Base-by-base conservation (phyloP, 2,329 filamentous ascomycete genomes). In the Penicillium olsonii region DNA sequence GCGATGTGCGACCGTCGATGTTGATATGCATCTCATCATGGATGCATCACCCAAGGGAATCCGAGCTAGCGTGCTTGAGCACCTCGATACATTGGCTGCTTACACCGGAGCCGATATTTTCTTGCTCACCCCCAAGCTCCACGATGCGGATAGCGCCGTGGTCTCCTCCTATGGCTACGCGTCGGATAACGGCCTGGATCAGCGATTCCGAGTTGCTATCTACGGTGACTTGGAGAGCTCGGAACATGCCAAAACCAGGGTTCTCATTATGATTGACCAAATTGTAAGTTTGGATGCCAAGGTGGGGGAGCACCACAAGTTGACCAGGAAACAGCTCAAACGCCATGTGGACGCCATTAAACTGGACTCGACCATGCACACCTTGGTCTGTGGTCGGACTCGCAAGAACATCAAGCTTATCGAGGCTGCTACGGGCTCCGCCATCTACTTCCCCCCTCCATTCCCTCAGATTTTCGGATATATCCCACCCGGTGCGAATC, bases 371-470 rank as follows among this genome's bases (percentile, higher is more conserved):
- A 89, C 90, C 20, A 82, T 96, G 68, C 94, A 99, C 69, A 94
- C 91, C 50, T 80, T 96, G 47, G 85, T 97, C 42, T 96, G 92
- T 69, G 94, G 94, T 41, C 88, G 94, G 41, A 92, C 92, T 61
- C 84, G 94, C 61, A 95, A 96, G 78, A 96, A 96, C 70, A 96
- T 99, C 76, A 97, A 97, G 77, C 78, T 94, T 63, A 96, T 99
- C 65, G 94, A 99, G 73, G 95, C 94, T 12, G 85, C 88, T 22
- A 97, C 94, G 12, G 90, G 92, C 63, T 97, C 94, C 8, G 92
- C 94, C 56, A 97, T 99, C 63, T 99, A 99, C 75, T 97, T 99
- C 67, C 94, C 94, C 22, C 91, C 92, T 7, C 88, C 92, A 1
- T 97, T 97, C 68, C 92, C 92, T 12, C 85, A 87, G 51, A 86